These are phyloP conservation scores for Pythium sukuiense DNA, from an alignment of 352 stramenopile species.

Conservation along the genomic window DNA sequence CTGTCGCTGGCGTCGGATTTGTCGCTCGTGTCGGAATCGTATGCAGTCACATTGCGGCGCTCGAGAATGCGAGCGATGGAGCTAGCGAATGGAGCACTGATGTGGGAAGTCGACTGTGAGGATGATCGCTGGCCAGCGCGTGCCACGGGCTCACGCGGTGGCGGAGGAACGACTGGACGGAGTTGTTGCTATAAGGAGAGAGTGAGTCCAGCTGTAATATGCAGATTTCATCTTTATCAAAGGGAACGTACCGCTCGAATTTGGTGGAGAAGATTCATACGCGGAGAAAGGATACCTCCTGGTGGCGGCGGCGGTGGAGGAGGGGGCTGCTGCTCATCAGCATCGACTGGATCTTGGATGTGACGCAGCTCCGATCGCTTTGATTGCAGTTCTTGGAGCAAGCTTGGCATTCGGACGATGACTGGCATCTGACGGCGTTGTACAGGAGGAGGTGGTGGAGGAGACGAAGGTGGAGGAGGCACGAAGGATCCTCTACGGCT, in stretches of 20 bases:
- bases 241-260: slow-evolving; percentile 38
- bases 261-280: slow-evolving; percentile 47
- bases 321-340: not conserved
- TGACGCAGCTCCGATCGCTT: slow-evolving; percentile 15
- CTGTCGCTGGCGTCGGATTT: slow-evolving; percentile 8
- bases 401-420: not conserved
- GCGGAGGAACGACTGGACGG: slow-evolving; percentile 33
- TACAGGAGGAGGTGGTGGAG: not conserved
- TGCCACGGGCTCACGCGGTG: slow-evolving; percentile 9
- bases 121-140: not conserved
- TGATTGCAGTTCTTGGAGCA: slow-evolving; percentile 19
- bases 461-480: slow-evolving; percentile 15
- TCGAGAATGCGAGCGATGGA: slow-evolving; percentile 70
- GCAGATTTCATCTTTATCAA: not conserved
- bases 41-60: slow-evolving; percentile 49
- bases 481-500: slow-evolving; percentile 12
- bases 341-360: not conserved
- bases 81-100: slow-evolving; percentile 40
- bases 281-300: slow-evolving; percentile 15
- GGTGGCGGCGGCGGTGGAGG: slow-evolving; percentile 8
- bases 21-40: slow-evolving; percentile 52
- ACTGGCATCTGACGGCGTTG: not conserved
- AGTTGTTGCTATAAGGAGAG: slow-evolving; percentile 40
- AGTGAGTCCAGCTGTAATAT: too few species aligned
- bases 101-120: slow-evolving; percentile 4